These are phyloP conservation scores for Ophiostoma sp. DNA, from an alignment of 2,329 filamentous ascomycete species.

Conservation along the genomic window DNA sequence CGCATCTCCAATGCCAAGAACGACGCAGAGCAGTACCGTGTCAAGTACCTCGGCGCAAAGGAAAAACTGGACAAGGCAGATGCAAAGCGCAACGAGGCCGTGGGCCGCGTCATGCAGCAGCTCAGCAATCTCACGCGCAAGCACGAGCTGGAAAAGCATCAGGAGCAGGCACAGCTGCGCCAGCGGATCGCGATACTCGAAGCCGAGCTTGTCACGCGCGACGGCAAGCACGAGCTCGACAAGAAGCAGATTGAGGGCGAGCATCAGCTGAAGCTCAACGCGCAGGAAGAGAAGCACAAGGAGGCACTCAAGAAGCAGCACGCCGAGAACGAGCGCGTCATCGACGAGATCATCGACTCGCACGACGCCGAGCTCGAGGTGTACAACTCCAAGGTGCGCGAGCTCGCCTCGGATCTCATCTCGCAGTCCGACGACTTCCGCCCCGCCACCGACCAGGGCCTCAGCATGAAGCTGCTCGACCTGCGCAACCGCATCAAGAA, in stretches of 20 bases:
- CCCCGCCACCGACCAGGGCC: conserved; percentile 27
- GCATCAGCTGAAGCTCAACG: background rate
- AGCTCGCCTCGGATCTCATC: conserved; percentile 27
- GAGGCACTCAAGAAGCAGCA: conserved; percentile 2
- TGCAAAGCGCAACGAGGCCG: background rate
- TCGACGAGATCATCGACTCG: conserved; percentile 19
- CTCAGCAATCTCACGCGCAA: background rate
- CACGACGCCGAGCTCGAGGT: conserved; percentile 19
- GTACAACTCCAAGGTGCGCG: conserved; percentile 23
- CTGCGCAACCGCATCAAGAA: conserved; percentile 27
- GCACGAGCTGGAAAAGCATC: background rate
- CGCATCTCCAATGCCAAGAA: background rate
- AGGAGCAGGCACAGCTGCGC: background rate
- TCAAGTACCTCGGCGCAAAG: background rate
- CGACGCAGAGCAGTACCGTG: background rate
- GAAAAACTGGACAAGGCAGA: background rate
- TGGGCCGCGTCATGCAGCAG: background rate
- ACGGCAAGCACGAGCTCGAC: background rate
- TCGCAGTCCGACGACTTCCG: conserved; percentile 30
- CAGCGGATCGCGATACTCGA: background rate
- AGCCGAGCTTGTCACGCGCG: background rate
- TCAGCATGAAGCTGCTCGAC: conserved; percentile 25
- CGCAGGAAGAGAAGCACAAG: conserved; percentile 7
- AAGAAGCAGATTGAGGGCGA: background rate
- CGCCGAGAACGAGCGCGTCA: conserved; percentile 16